phyloP scores from a whole-genome alignment of 352 stramenopile genomes.

The Globisporangium nodosum region DNA sequence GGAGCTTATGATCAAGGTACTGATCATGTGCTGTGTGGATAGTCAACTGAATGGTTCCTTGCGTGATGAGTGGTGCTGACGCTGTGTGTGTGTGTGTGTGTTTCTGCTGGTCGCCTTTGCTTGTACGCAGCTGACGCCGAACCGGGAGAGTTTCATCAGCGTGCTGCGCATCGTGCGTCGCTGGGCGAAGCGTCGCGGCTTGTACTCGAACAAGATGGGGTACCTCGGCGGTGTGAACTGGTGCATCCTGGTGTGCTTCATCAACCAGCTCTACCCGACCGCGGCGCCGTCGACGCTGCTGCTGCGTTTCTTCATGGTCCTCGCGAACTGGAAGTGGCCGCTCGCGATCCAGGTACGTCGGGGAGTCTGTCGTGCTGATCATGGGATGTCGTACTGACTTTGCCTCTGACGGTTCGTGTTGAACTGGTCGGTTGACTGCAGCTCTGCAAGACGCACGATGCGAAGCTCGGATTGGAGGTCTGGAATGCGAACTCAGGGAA shows the following conservation, averaged over 20 bases:
- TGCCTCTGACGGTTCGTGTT: background rate
- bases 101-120: background rate
- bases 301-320: conserved; percentile 88
- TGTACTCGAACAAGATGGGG: conserved; percentile 99
- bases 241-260: conserved; percentile 97
- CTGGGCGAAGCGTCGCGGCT: conserved; percentile 89
- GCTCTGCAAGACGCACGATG: conserved; percentile 84
- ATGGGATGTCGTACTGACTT: conserved; percentile 1
- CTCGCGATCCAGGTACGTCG: conserved; percentile 78
- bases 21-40: no score
- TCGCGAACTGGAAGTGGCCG: conserved; percentile 89
- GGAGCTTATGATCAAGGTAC: conserved; percentile 87
- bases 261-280: conserved; percentile 90
- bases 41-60: no score
- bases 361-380: background rate
- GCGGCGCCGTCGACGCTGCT: conserved; percentile 80
- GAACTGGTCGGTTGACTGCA: conserved; percentile 6
- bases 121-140: conserved; percentile 54
- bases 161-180: conserved; percentile 83
- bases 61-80: no score
- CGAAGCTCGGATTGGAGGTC: conserved; percentile 82
- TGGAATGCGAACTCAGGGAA: conserved; percentile 85
- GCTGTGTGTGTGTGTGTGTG: background rate
- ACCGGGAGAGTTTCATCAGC: conserved; percentile 84
- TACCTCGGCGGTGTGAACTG: conserved; percentile 99